Base-by-base conservation (phyloP, 2,329 filamentous ascomycete genomes). In the Nigrospora oryzae region DNA sequence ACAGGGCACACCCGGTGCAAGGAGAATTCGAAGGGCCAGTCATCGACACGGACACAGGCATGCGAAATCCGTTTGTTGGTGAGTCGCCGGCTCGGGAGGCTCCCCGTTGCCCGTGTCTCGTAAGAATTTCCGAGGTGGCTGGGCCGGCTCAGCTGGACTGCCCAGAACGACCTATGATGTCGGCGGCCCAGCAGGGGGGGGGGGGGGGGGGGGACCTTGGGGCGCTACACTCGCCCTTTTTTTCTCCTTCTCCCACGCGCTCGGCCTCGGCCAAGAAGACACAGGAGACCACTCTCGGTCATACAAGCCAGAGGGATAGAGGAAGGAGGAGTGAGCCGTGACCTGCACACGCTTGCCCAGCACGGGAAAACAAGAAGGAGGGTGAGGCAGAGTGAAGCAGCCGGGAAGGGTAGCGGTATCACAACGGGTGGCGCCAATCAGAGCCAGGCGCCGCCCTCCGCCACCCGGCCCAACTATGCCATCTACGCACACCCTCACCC, bases 401-500 rank as follows among this genome's bases (percentile, higher is more conserved):
- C 34, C 34, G 34, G 5, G 37, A 15, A 13, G 16, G 38, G 34
- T 36, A 36, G 35, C 15, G 34, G 43, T 42, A 30, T 32, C 43
- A 38, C 46, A 16, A 41, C 19, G 28, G 42, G n/a, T 23, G 14
- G 36, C 38, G 42, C 46, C 46, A 48, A 48, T 48, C 42, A 42
- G 14, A n/a, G 38, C 23, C 23, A 31, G 23, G 23, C 37, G 31
- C 42, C 13, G 31, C 38, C 40, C 36, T 45, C 46, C 42, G 46
- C 46, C 46, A 48, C 46, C 41, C 34, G 40, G 23, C 5, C 23
- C 10, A 40, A 42, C 36, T 47, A 41, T 36, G 42, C 38, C 42
- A 42, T 48, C 43, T 36, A 41, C 30, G 34, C 46, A 48, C 46
- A 48, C 46, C 46, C 46, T 45, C 36, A 36, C 17, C 44, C 40